Evolutionary conservation across 139 green algal species (phyloP), one percentile per base, ranked within the genome.

Genomic region (Asterochloris sp.): DNA sequence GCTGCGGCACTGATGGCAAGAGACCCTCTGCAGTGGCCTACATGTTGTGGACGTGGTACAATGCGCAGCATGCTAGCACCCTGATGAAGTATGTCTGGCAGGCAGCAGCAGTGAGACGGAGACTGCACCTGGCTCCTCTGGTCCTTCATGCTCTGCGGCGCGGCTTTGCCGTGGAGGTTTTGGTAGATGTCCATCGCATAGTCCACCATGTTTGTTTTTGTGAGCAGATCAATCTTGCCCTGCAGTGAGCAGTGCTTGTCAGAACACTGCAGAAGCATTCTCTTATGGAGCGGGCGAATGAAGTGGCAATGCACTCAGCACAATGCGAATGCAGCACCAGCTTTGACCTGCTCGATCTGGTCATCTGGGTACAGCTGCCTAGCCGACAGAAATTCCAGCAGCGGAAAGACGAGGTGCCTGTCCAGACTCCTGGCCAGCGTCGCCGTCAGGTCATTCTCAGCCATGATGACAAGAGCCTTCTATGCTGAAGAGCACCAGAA

Each of bases 201-300:
- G 86, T 97, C 91, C n/a, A 99, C 94, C 97, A 99, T 99, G 90
- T 99, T 99, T 17, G 96, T 99, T 68, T 97, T 95, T 62, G 92
- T 85, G 38, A 99, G 90, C 75, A 99, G 90, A 47, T 95, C 93
- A 71, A 99, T 92, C 92, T 99, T 99, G n/a, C 91, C 93, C 61
- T 91, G 74, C 87, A 98, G 89, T 64, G 98, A 94, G 73, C 98
- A 94, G 19, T 86, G 82, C 69, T 93, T 90, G 74, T 93, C 85
- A 85, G 98, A 98, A 12, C 96, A 81, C 28, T 87, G 86, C 19
- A 71, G 19, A 21, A 26, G 19, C 66, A 26, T 10, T 21, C 6
- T 23, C 66, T 71, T 71, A 14, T 69, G n/a, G n/a, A n/a, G n/a
- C n/a, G n/a, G n/a, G n/a, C n/a, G 38, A 2, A 54, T 54, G 38